Percentiles rank a stretch among this genome's conserved stretches.
Conservation (phyloP, 169 alveolate genomes). For the Babesia gibsoni region DNA sequence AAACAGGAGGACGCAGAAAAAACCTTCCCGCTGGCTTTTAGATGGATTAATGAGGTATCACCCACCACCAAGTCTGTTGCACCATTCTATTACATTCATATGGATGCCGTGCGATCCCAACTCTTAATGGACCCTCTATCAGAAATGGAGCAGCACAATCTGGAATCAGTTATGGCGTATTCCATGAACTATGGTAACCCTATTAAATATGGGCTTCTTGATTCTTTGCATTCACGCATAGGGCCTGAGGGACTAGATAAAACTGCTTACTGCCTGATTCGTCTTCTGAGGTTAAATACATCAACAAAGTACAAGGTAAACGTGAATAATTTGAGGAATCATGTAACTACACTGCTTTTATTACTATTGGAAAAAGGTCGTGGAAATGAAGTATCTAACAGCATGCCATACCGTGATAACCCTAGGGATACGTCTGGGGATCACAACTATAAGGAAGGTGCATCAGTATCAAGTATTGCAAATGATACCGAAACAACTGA, state of each 20-base stretch:
- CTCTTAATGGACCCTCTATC: neutral
- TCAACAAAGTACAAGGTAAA: neutral
- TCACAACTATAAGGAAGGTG: neutral
- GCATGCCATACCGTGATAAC: no score
- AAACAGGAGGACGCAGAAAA: neutral
- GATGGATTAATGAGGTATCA: neutral
- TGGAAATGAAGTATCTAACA: no score
- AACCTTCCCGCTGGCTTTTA: neutral
- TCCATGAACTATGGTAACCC: neutral
- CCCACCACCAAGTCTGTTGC: conserved; percentile 11
- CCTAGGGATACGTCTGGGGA: neutral
- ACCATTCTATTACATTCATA: conserved; percentile 21
- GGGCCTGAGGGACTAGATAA: neutral
- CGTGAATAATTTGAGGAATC: neutral
- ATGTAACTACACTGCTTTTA: neutral
- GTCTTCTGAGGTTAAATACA: neutral
- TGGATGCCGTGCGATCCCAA: conserved; percentile 19
- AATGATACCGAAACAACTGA: neutral
- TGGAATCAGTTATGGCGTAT: neutral
- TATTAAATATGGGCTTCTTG: neutral
- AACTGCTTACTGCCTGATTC: neutral
- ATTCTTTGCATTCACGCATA: neutral
- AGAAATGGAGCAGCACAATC: neutral
- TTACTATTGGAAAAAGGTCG: no score
- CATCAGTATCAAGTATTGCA: neutral